A percentile compares a stretch with the other conserved stretches of the same genome.
Evolutionary conservation across 208 protist species (phyloP).

Genomic region (Vickermania ingenoplastis): DNA sequence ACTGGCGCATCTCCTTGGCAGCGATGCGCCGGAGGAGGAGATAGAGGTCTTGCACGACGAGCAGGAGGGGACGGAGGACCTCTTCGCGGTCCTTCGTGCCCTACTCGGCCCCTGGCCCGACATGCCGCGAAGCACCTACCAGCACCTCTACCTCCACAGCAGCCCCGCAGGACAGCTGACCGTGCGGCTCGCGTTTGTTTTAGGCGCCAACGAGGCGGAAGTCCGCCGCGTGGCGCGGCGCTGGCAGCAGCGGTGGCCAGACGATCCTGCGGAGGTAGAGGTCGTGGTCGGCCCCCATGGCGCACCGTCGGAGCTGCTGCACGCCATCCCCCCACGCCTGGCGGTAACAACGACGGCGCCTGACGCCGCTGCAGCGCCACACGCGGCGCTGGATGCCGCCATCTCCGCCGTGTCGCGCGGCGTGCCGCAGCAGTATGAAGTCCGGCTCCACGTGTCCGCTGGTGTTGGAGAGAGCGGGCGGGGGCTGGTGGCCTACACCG

Average conservation of each 20-base stretch:
- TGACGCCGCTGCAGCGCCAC: neutral
- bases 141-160: no score
- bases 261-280: neutral
- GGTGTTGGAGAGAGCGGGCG: no score
- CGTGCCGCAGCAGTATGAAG: neutral
- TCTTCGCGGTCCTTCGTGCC: no score
- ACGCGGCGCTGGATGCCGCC: neutral
- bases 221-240: neutral
- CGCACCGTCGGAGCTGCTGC: neutral
- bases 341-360: no score
- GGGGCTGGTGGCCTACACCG: neutral
- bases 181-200: neutral
- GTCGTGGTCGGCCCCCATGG: neutral
- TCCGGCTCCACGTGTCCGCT: neutral
- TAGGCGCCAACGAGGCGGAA: neutral
- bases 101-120: no score
- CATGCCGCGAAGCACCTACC: no score
- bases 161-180: no score
- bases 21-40: neutral
- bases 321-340: neutral
- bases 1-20: neutral
- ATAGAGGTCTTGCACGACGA: neutral
- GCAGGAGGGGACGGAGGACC: neutral
- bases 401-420: neutral
- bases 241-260: neutral